Percentiles rank a stretch among this genome's conserved stretches.
These are phyloP conservation scores for Niveomyces coronatus DNA, from an alignment of 2,329 filamentous ascomycete genomes.

Conservation along the genomic window DNA sequence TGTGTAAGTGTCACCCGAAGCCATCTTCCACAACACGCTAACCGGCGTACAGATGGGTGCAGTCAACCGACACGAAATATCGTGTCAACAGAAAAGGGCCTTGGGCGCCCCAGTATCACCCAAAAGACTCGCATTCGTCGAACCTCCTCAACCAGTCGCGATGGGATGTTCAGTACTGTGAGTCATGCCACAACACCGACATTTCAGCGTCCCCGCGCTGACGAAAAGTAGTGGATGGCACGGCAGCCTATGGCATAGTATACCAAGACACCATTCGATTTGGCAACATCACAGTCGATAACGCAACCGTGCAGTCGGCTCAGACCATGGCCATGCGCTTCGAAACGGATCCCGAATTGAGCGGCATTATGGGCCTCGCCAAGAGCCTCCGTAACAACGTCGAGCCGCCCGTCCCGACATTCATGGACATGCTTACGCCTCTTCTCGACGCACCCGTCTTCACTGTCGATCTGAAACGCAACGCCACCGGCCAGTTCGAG, in stretches of 20 bases:
- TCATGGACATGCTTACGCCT: conserved; percentile 34
- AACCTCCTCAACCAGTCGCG: conserved; percentile 28
- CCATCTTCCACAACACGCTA: no score
- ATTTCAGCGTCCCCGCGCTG: neutral
- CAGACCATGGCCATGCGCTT: conserved; percentile 30
- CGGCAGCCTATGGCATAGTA: conserved; percentile 34
- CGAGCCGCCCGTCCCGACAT: conserved; percentile 29
- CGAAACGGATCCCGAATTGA: conserved; percentile 31
- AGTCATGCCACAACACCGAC: conserved; percentile 19
- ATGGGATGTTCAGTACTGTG: conserved; percentile 41
- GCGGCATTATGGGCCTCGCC: conserved; percentile 43
- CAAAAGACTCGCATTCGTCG: conserved; percentile 35
- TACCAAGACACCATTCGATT: conserved; percentile 40
- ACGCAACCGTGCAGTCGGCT: conserved; percentile 41
- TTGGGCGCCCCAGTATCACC: conserved; percentile 31
- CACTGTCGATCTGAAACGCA: conserved; percentile 38
- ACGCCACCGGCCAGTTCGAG: conserved; percentile 37
- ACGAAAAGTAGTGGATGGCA: conserved; percentile 29
- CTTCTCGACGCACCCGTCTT: conserved; percentile 34
- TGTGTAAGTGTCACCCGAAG: conserved; percentile 51
- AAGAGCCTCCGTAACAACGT: conserved; percentile 35
- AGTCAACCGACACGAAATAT: conserved; percentile 37
- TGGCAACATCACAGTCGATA: conserved; percentile 31
- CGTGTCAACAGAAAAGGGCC: conserved; percentile 23
- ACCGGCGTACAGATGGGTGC: conserved; percentile 50